Conservation (phyloP, 2,329 filamentous ascomycete species). For the Colletotrichum noveboracense region DNA sequence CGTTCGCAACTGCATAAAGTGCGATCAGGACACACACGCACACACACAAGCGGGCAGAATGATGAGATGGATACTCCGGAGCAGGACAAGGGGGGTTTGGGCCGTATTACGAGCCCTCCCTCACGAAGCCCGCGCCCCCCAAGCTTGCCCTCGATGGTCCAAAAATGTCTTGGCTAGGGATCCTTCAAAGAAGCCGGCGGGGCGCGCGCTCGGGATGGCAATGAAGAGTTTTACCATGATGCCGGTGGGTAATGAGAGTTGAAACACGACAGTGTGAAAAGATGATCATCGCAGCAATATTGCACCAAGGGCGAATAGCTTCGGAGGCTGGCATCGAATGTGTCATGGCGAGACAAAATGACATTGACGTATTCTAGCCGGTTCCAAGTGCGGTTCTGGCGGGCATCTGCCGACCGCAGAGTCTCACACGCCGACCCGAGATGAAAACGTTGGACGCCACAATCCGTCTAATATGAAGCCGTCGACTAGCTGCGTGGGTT, state of each 20-base stretch:
- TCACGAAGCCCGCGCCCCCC: not conserved
- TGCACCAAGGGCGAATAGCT: not conserved
- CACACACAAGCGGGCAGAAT: not conserved
- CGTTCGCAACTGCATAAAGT: not conserved
- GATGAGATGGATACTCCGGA: constrained; percentile 3
- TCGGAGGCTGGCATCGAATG: not conserved
- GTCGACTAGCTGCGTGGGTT: not conserved
- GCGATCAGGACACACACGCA: not conserved
- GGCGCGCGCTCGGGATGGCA: not conserved
- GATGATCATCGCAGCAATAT: not conserved
- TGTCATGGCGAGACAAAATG: not conserved
- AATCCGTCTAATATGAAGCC: not conserved
- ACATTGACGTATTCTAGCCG: constrained; percentile 9
- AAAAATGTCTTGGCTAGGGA: constrained; percentile 2
- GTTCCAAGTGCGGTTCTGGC: not conserved
- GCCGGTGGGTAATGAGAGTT: constrained; percentile 1
- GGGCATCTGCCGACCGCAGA: constrained; percentile 3
- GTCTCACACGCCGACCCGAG: not conserved
- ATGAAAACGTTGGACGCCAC: constrained; percentile 11
- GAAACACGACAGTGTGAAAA: constrained; percentile 10
- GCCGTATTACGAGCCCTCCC: not conserved
- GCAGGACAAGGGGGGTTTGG: constrained; percentile 1
- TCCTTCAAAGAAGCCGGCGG: not conserved
- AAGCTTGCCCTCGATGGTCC: not conserved
- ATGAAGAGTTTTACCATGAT: constrained; percentile 7